Evolutionary conservation across 495 filamentous ascomycete genomes (phyloP).

Genomic region (Lepidopterella palustris): DNA sequence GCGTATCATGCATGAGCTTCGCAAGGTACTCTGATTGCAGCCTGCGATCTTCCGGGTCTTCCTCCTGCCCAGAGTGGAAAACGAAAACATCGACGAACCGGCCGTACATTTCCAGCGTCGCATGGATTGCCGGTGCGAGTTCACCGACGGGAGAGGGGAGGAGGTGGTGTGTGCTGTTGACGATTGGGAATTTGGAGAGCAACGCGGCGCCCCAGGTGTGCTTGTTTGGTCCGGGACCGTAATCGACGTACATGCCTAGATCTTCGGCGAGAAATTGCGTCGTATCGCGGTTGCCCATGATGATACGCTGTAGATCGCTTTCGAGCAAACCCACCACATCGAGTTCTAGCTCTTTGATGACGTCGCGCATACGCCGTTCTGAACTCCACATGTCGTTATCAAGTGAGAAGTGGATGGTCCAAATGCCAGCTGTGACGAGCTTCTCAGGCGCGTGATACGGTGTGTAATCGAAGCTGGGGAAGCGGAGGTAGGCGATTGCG

Average conservation of each 20-base stretch:
- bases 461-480: conserved; percentile 85
- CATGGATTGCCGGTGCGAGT: conserved; percentile 91
- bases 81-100: conserved; percentile 88
- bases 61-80: conserved; percentile 98
- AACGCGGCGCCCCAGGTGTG: conserved; percentile 96
- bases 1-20: conserved; percentile 75
- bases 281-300: conserved; percentile 98
- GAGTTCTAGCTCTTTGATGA: conserved; percentile 87
- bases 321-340: conserved; percentile 94
- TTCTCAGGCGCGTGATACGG: conserved; percentile 86
- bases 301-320: conserved; percentile 91
- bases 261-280: conserved; percentile 95
- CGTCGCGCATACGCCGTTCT: conserved; percentile 84
- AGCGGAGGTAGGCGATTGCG: conserved; percentile 80
- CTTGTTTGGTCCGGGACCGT: conserved; percentile 95
- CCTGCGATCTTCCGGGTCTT: conserved; percentile 88
- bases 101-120: conserved; percentile 89
- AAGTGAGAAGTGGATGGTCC: conserved; percentile 97
- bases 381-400: conserved; percentile 99
- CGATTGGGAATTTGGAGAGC: conserved; percentile 93
- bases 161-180: conserved; percentile 94
- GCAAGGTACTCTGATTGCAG: conserved; percentile 84
- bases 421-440: conserved; percentile 86
- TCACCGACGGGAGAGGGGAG: conserved; percentile 91
- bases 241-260: conserved; percentile 96